phyloP scores from a whole-genome alignment of 2,329 filamentous ascomycete species.

The Fusarium floridanum region DNA sequence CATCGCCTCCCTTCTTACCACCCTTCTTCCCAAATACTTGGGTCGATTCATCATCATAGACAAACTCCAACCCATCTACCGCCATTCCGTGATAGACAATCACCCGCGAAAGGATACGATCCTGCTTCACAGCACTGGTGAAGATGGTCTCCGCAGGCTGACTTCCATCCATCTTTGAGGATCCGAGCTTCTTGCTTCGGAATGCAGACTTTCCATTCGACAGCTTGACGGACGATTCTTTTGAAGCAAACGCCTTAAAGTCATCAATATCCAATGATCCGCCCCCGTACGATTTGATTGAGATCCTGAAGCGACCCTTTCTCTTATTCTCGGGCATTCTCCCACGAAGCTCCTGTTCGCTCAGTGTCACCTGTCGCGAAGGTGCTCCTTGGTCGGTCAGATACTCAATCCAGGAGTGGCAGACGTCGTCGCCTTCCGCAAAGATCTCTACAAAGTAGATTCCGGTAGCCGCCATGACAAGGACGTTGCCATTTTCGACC shows the following conservation, averaged over 20 bases:
- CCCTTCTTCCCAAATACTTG: slow-evolving; percentile 89
- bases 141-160: slow-evolving; percentile 80
- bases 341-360: slow-evolving; percentile 79
- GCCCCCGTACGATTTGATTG: slow-evolving; percentile 81
- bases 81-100: slow-evolving; percentile 82
- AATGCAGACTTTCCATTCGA: slow-evolving; percentile 78
- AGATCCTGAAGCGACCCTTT: slow-evolving; percentile 77
- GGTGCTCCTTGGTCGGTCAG: slow-evolving; percentile 71
- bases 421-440: slow-evolving; percentile 82
- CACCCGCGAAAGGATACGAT: slow-evolving; percentile 80
- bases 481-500: slow-evolving; percentile 80
- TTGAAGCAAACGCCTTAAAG: slow-evolving; percentile 77
- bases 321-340: slow-evolving; percentile 79
- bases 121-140: slow-evolving; percentile 74
- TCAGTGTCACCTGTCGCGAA: slow-evolving; percentile 79
- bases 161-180: slow-evolving; percentile 77
- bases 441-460: slow-evolving; percentile 89
- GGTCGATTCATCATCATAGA: slow-evolving; percentile 87
- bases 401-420: slow-evolving; percentile 86
- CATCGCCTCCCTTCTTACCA: slow-evolving; percentile 76
- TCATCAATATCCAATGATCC: slow-evolving; percentile 83
- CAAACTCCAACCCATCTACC: slow-evolving; percentile 90
- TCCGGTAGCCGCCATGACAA: slow-evolving; percentile 84
- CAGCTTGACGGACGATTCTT: slow-evolving; percentile 79
- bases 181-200: slow-evolving; percentile 79